A percentile compares a stretch with the other conserved stretches of the same genome.
These are phyloP conservation scores for Posidonia australis DNA, from an alignment of 106 monocot species.

Conservation along the genomic window DNA sequence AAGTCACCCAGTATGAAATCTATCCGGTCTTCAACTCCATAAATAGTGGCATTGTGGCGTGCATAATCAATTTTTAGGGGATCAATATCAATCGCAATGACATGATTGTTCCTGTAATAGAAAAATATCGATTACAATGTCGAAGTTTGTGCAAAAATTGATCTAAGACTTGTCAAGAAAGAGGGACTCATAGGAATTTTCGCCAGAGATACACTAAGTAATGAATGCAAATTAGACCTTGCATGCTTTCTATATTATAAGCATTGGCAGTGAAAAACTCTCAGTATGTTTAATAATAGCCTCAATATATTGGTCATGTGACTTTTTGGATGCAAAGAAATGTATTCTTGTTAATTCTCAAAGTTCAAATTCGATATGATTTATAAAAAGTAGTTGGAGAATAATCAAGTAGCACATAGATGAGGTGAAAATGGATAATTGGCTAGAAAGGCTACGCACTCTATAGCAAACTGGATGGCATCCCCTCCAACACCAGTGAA, in stretches of 20 bases:
- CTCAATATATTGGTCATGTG: no score
- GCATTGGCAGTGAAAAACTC: no score
- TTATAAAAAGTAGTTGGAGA: neutral
- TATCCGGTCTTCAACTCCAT: slow-evolving; percentile 64
- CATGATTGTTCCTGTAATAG: slow-evolving; percentile 60
- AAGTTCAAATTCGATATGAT: no score
- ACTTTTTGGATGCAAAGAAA: no score
- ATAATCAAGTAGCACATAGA: neutral
- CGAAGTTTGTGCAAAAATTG: no score
- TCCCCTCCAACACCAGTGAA: slow-evolving; percentile 94
- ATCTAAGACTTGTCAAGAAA: no score
- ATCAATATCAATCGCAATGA: slow-evolving; percentile 92
- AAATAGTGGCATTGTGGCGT: slow-evolving; percentile 68
- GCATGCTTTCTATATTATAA: no score
- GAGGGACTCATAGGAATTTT: no score
- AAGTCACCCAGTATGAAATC: slow-evolving; percentile 85
- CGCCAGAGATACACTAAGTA: no score
- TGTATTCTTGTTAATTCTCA: no score
- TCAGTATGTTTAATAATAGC: no score
- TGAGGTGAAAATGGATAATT: neutral
- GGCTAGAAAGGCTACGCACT: slow-evolving; percentile 25
- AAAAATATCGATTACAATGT: neutral
- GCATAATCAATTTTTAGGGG: slow-evolving; percentile 66
- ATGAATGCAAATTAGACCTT: no score
- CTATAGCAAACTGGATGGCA: slow-evolving; percentile 89